Base-by-base conservation (phyloP, 1,284 basidiomycete species). In the Exobasidium cylindrosporum region DNA sequence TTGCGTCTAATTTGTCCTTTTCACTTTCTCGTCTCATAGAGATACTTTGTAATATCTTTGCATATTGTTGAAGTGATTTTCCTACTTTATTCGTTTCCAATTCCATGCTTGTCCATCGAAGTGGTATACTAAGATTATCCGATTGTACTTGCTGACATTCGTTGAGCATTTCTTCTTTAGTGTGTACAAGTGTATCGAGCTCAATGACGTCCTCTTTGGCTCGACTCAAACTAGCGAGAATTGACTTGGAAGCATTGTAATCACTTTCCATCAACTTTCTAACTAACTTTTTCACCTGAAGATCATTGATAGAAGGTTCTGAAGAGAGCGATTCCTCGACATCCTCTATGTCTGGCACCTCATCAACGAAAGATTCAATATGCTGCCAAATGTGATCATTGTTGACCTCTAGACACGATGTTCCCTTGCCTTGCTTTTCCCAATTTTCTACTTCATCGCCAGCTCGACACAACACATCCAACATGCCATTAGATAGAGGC, bases 401-500 rank as follows among this genome's bases (percentile, higher is more conserved):
- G 31, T 55, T 29, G 4, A 6, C 2, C 4, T 35, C 53, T 6
- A 17, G 14, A 32, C 17, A 13, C 13, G 40, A 17, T 2, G 29
- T 17, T 44, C 13, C 4, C 28, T 55, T 23, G 4, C 32, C 28
- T 32, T 29, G 53, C 35, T 17, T 40, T 40, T 40, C 35, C 35
- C 7, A 17, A 40, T 40, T 40, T 40, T 40, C 35, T 28, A 35
- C 4, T 28, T 55, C 24, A 14, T 29, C 32, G 21, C 57, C 45
- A 14, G 32, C 45, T 26, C 32, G 10, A 7, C 29, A n/a, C 21
- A 58, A 45, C 4, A 49, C 45, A 11, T 58, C 40, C n/a, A 58
- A 17, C 32, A 30, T n/a, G 4, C 57, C 46, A 10, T 40, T 40
- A n/a, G 57, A 56, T 17, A 58, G 40, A 17, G 57, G 57, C 40